Conservation (phyloP, 257 asterid species). For the Solanum sitiens region DNA sequence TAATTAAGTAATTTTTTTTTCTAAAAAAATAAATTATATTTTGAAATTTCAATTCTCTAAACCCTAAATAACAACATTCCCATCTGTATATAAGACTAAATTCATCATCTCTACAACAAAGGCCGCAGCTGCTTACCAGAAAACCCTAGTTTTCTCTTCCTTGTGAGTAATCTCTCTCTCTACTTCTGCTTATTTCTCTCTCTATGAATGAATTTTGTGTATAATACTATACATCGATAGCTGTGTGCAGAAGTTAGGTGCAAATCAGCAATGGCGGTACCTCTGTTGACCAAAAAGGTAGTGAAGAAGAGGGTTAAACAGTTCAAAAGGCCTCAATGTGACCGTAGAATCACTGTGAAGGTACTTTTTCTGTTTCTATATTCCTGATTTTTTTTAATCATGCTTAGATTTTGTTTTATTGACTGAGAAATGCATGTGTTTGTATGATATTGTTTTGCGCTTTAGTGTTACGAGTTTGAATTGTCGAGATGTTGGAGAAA, state of each 20-base stretch:
- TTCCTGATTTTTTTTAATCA: background rate
- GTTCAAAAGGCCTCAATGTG: background rate
- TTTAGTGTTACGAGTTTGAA: background rate
- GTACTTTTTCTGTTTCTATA: background rate
- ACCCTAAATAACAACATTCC: background rate
- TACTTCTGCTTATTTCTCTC: background rate
- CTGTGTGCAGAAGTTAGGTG: background rate
- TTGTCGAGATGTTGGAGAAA: background rate
- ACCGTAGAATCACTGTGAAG: background rate
- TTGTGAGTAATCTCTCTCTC: background rate
- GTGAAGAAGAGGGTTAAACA: background rate
- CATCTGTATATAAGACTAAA: background rate
- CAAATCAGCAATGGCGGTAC: background rate
- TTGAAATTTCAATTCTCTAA: background rate
- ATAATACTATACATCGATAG: background rate
- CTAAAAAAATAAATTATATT: background rate
- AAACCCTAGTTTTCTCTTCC: background rate
- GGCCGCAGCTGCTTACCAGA: background rate
- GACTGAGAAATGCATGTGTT: background rate
- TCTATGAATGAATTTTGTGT: background rate
- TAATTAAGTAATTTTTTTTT: background rate
- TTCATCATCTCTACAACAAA: background rate
- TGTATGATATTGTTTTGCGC: background rate
- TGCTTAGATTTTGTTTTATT: background rate
- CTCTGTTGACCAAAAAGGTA: background rate